Base-by-base conservation (phyloP, 345 rosid species). In the Linum lewisii region DNA sequence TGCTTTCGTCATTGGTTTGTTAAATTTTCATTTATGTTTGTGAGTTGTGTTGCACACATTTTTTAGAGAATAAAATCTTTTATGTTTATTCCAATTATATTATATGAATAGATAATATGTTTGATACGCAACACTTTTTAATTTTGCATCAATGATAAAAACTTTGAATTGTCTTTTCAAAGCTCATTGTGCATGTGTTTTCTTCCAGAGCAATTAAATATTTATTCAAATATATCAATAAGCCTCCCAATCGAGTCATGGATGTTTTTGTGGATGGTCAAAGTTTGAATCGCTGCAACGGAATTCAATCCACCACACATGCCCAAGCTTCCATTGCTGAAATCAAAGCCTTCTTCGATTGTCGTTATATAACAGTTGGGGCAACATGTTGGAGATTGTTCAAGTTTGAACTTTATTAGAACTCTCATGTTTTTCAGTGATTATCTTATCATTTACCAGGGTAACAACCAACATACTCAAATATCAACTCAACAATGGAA, bases 321-420 rank as follows among this genome's bases (percentile, higher is more conserved):
- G 16, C 11, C 2, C n/a, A n/a, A n/a, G 11, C 16, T 34, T 9
- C 6, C 4, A 19, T 18, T 2, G 59, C 54, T 45, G 63, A 71
- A 18, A 61, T 65, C 0, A 56, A 65, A 23, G 2, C 11, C 0
- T 60, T 15, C 19, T 14, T 71, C 1, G 63, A 71, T 42, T 47
- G 66, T 22, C 36, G 69, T 21, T 65, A 65, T 24, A 23, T 60
- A 8, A 45, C 54, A 1, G 29, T 50, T 2, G 5, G n/a, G 2
- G 66, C 65, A 24, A 59, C 66, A 1, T 21, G 26, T 32, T 70
- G 63, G 70, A 10, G 74, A 2, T 53, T 65, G 0, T 71, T 57
- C 34, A 0, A 34, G 4, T 66, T 65, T 60, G 59, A 56, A 9
- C 56, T 65, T 16, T 54, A 60, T 5, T n/a, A 19, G 6, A 20